Base-by-base conservation (phyloP, 805 yeast genomes). In the Candida silvicultrix region DNA sequence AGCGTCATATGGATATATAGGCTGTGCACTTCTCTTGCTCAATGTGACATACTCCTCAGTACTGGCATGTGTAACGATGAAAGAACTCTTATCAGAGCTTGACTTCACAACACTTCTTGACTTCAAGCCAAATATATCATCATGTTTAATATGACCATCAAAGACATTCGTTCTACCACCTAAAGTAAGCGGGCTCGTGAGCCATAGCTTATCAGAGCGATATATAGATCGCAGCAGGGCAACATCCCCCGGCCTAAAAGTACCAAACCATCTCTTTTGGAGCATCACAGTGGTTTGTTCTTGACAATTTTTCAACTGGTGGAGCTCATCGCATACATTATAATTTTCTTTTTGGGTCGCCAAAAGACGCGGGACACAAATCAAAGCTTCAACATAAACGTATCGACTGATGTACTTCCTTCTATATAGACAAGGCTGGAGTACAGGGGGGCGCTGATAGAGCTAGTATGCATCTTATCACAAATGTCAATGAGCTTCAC, bases 1-100 rank as follows among this genome's bases (percentile, higher is more conserved):
- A 2, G 80, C 79, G 56, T 75, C 80, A 37, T 65, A 57, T 5
- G 78, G 65, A 48, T 76, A 76, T 10, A 76, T 75, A 1, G 80
- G 80, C 49, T 73, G 77, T 0, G 79, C 81, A 36, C 64, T 70
- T 42, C 81, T 61, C 28, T 56, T 56, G 7, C 67, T 56, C 28
- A 70, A 45, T 28, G 60, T 65, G 29, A 76, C 60, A 50, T 70
- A 76, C 45, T 75, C 78, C 42, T 74, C 80, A n/a, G 73, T 56
- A 0, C 75, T 65, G 3, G 78, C 75, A 9, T 58, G 56, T 1
- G 67, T 60, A 8, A 65, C 60, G 9, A 69, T 60, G 48, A 64
- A 71, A 40, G 66, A 58, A 43, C 10, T 8, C 5, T 60, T 52
- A 18, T 49, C 56, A 31, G 49, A 48, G 16, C 42, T 47, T 3